Conservation (phyloP, 139 green algal species). For the Pleodorina starrii region DNA sequence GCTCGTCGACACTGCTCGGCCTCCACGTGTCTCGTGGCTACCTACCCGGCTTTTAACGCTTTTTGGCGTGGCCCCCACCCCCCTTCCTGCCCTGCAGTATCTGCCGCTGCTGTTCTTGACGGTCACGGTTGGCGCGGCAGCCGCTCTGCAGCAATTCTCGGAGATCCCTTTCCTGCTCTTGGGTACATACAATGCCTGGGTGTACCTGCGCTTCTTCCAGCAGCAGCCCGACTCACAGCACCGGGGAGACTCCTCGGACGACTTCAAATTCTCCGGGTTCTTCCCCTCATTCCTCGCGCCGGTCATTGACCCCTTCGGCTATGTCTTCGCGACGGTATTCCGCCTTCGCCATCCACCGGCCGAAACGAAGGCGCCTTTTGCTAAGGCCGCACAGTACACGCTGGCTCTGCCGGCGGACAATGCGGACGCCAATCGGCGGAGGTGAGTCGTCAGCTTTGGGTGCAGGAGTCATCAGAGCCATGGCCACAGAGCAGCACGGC, state of each 20-base stretch:
- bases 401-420: slow-evolving; percentile 66
- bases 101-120: slow-evolving; percentile 78
- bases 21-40: too few species aligned
- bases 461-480: too few species aligned
- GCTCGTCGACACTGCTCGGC: too few species aligned
- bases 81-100: slow-evolving; percentile 62
- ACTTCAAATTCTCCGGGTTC: slow-evolving; percentile 92
- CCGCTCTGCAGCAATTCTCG: slow-evolving; percentile 47
- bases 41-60: too few species aligned
- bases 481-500: too few species aligned
- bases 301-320: slow-evolving; percentile 70
- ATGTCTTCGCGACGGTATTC: slow-evolving; percentile 60
- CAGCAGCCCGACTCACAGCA: slow-evolving; percentile 68
- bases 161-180: slow-evolving; percentile 83
- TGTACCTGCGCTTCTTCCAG: slow-evolving; percentile 96
- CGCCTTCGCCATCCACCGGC: slow-evolving; percentile 44
- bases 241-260: slow-evolving; percentile 64
- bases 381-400: slow-evolving; percentile 54
- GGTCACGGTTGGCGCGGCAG: neutral
- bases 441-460: slow-evolving; percentile 58
- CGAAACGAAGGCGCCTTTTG: slow-evolving; percentile 42
- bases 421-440: slow-evolving; percentile 76
- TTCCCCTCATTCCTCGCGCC: slow-evolving; percentile 73
- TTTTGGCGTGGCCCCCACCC: neutral
- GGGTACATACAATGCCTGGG: slow-evolving; percentile 86